These are phyloP conservation scores for Schoenoplectus triqueter DNA, from an alignment of 202 grass and related monocot species.

Conservation along the genomic window DNA sequence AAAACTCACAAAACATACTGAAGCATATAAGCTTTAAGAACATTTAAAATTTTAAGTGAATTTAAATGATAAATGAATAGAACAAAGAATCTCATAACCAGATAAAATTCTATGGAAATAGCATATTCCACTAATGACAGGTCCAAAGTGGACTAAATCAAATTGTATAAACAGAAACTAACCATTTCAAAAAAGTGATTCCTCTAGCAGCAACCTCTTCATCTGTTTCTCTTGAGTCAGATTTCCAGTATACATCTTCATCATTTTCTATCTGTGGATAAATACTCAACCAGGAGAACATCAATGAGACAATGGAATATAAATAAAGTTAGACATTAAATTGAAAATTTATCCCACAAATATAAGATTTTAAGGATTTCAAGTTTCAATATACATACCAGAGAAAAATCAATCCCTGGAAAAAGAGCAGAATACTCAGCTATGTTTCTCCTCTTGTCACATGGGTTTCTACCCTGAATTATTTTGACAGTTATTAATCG, in stretches of 20 bases:
- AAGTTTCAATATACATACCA: conserved; percentile 43
- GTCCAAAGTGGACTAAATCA: neutral
- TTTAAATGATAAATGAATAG: neutral
- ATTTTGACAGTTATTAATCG: neutral
- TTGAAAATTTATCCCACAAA: neutral
- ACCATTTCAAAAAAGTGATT: conserved; percentile 84
- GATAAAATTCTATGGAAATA: neutral
- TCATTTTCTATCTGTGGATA: conserved; percentile 73
- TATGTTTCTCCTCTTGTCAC: conserved; percentile 88
- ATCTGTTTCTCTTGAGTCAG: conserved; percentile 70
- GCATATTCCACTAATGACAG: neutral
- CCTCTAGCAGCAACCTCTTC: conserved; percentile 67
- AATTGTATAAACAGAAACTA: conserved; percentile 23
- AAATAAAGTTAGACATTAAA: neutral
- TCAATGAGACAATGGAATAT: neutral
- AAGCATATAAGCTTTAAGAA: conserved; percentile 4
- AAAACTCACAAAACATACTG: neutral
- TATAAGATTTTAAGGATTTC: neutral
- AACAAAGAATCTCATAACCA: neutral
- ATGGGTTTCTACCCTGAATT: conserved; percentile 64
- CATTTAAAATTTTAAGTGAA: neutral
- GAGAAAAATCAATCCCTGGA: conserved; percentile 88
- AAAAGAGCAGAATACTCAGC: conserved; percentile 66
- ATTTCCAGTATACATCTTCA: conserved; percentile 82
- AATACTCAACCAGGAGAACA: neutral